These are phyloP conservation scores for Scheffersomyces insectosa DNA, from an alignment of 1,139 yeast genomes.

Conservation along the genomic window DNA sequence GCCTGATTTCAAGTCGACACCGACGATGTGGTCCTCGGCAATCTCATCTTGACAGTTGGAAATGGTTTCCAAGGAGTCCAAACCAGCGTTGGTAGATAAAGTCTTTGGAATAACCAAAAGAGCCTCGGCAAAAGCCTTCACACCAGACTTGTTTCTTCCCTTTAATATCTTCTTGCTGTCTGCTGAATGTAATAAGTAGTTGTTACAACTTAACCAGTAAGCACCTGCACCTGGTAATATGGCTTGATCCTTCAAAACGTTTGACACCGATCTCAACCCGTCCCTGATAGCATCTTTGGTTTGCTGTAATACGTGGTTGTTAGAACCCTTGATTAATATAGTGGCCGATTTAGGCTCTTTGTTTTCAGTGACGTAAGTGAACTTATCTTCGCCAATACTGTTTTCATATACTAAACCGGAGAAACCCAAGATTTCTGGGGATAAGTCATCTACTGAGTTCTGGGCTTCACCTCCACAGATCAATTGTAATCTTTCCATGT, in stretches of 20 bases:
- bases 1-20: conserved; percentile 87
- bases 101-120: conserved; percentile 91
- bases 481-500: conserved; percentile 96
- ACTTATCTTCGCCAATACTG: conserved; percentile 94
- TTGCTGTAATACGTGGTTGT: conserved; percentile 83
- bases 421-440: conserved; percentile 82
- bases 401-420: conserved; percentile 93
- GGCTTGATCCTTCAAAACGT: conserved; percentile 80
- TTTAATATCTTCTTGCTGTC: conserved; percentile 64
- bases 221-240: conserved; percentile 98
- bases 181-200: conserved; percentile 56
- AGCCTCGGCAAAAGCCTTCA: conserved; percentile 92
- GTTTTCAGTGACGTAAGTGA: conserved; percentile 92
- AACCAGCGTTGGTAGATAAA: conserved; percentile 88
- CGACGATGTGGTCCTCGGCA: conserved; percentile 79
- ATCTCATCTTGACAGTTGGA: conserved; percentile 90
- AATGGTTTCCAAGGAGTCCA: conserved; percentile 87
- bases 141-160: conserved; percentile 88
- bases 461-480: conserved; percentile 98
- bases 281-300: conserved; percentile 97
- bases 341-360: conserved; percentile 91
- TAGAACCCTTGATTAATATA: conserved; percentile 90
- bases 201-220: conserved; percentile 80
- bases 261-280: conserved; percentile 92
- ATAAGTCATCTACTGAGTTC: conserved; percentile 91